These are phyloP conservation scores for Capronia coronata DNA, from an alignment of 2,329 filamentous ascomycete species.

Conservation along the genomic window DNA sequence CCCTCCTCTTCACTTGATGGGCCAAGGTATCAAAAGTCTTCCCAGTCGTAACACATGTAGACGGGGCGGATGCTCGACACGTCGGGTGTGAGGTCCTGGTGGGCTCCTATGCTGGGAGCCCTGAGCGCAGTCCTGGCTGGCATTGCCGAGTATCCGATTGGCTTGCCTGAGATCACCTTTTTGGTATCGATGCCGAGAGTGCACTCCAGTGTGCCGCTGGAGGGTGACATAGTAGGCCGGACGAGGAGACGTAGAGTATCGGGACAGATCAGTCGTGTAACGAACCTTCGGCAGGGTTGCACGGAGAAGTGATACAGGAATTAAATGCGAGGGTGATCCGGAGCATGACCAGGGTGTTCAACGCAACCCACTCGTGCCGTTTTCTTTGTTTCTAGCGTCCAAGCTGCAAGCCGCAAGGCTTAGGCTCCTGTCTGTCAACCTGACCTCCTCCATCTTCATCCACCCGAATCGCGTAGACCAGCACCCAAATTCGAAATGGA, in stretches of 20 bases:
- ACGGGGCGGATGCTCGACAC: no score
- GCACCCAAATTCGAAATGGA: not conserved
- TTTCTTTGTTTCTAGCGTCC: conserved; percentile 4
- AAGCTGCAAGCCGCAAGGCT: conserved; percentile 11
- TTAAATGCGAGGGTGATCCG: conserved; percentile 3
- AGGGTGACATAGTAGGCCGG: not conserved
- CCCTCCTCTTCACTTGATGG: no score
- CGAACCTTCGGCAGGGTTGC: not conserved
- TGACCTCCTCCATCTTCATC: not conserved
- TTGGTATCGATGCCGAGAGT: not conserved
- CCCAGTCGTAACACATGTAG: no score
- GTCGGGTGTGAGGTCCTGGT: no score
- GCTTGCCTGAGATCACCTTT: not conserved
- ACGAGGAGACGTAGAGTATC: not conserved
- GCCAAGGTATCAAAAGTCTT: no score
- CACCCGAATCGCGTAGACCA: not conserved
- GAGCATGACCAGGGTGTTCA: conserved; percentile 1
- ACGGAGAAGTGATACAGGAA: not conserved
- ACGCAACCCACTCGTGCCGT: not conserved
- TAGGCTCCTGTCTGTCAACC: not conserved
- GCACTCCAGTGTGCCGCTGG: not conserved
- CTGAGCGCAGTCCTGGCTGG: not conserved
- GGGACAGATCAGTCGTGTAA: not conserved
- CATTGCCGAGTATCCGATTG: not conserved
- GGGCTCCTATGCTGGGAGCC: not conserved